phyloP scores from a whole-genome alignment of 2,329 filamentous ascomycete species.

The Alternaria alternata region DNA sequence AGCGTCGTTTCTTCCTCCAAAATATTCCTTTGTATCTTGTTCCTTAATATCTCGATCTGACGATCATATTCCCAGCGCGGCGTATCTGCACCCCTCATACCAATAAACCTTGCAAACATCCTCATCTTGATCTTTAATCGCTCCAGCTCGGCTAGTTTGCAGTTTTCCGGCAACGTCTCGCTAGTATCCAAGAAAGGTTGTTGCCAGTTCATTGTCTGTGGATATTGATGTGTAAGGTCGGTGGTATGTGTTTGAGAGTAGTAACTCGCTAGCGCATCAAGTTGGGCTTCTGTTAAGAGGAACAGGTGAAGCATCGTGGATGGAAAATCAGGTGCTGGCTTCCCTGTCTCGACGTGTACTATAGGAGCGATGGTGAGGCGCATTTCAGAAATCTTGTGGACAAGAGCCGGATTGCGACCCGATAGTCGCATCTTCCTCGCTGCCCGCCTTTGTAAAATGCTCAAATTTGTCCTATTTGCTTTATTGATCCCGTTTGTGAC shows the following conservation, averaged over 20 bases:
- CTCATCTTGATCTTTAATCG: constrained; percentile 66
- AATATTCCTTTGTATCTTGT: constrained; percentile 37
- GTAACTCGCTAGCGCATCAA: constrained; percentile 74
- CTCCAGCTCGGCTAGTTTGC: constrained; percentile 48
- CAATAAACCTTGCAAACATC: constrained; percentile 77
- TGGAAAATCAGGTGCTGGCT: constrained; percentile 72
- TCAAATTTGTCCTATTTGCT: constrained; percentile 13
- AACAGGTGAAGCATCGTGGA: constrained; percentile 73
- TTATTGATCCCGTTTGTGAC: constrained; percentile 23
- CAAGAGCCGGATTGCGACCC: constrained; percentile 58
- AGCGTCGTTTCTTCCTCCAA: constrained; percentile 17
- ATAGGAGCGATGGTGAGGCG: constrained; percentile 71
- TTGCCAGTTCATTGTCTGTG: constrained; percentile 72
- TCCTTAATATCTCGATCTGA: constrained; percentile 46
- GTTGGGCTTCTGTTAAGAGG: constrained; percentile 74
- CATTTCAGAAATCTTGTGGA: constrained; percentile 71
- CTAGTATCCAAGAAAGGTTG: constrained; percentile 49
- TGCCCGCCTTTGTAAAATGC: constrained; percentile 22
- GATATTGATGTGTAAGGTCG: constrained; percentile 63
- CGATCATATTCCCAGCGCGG: constrained; percentile 58
- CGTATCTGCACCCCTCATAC: constrained; percentile 69
- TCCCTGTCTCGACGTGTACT: constrained; percentile 65
- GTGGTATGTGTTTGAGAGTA: constrained; percentile 74
- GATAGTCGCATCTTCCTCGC: constrained; percentile 17
- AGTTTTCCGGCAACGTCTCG: constrained; percentile 23